phyloP scores from a whole-genome alignment of 495 filamentous ascomycete genomes.

The Tetracladium setigerum region DNA sequence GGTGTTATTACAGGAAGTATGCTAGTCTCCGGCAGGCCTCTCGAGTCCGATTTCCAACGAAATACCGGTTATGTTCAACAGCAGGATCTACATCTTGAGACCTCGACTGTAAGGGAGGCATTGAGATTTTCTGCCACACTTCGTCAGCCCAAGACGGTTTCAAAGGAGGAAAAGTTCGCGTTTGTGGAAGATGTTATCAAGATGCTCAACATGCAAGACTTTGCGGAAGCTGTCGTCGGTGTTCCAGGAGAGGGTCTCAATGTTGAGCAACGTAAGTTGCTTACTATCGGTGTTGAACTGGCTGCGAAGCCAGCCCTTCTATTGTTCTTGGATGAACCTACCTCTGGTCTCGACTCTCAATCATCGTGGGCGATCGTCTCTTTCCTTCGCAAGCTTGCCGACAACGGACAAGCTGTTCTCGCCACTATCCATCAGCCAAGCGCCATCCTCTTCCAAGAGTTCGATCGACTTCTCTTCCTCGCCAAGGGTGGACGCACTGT shows the following conservation, averaged over 20 bases:
- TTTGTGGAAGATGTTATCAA: constrained; percentile 91
- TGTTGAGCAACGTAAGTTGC: constrained; percentile 82
- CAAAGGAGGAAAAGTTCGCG: constrained; percentile 66
- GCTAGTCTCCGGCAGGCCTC: constrained; percentile 69
- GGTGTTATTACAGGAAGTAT: constrained; percentile 82
- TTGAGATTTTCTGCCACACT: constrained; percentile 77
- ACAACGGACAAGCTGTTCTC: constrained; percentile 78
- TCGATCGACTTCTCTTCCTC: constrained; percentile 76
- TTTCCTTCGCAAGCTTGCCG: constrained; percentile 72
- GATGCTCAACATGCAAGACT: constrained; percentile 81
- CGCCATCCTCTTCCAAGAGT: constrained; percentile 83
- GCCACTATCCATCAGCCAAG: constrained; percentile 94
- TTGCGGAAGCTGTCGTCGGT: constrained; percentile 82
- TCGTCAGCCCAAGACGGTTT: constrained; percentile 66
- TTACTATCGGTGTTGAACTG: constrained; percentile 89
- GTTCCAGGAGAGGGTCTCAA: constrained; percentile 85
- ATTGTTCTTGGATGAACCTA: constrained; percentile 83
- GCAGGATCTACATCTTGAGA: constrained; percentile 85
- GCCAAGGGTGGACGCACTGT: constrained; percentile 67
- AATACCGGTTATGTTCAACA: constrained; percentile 96
- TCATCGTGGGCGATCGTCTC: constrained; percentile 79
- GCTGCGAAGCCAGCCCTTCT: constrained; percentile 85
- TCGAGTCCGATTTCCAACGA: constrained; percentile 78
- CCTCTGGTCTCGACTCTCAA: constrained; percentile 41
- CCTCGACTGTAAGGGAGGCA: constrained; percentile 80